Conservation (phyloP, 495 filamentous ascomycete genomes). For the Neurospora sp. region DNA sequence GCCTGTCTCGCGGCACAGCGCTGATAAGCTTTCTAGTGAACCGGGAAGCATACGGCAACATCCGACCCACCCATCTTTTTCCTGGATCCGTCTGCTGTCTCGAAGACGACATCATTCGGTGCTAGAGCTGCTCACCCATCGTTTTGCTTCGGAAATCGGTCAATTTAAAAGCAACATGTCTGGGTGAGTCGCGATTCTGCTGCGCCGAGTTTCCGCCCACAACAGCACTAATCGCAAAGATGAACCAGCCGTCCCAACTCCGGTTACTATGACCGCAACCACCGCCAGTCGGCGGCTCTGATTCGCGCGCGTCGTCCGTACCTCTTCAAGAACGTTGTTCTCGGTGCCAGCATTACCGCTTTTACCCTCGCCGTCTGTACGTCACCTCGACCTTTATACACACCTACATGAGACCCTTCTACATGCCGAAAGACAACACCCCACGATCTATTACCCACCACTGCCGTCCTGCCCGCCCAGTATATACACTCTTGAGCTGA, state of each 20-base stretch:
- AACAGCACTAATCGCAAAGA: neutral
- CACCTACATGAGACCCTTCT: neutral
- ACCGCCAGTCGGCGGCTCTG: constrained; percentile 70
- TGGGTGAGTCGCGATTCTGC: constrained; percentile 5
- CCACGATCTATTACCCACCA: neutral
- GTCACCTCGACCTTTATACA: neutral
- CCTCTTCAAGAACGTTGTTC: constrained; percentile 76
- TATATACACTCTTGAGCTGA: neutral
- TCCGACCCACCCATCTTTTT: constrained; percentile 7
- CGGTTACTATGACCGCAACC: constrained; percentile 82
- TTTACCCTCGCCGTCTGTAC: constrained; percentile 74
- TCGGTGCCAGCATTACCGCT: constrained; percentile 56
- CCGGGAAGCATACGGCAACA: neutral
- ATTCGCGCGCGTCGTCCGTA: constrained; percentile 86
- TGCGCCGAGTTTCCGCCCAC: neutral
- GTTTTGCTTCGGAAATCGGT: neutral
- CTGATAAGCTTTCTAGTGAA: neutral
- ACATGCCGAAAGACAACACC: neutral
- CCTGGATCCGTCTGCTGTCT: neutral
- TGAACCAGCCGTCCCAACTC: constrained; percentile 28
- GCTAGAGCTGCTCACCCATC: neutral
- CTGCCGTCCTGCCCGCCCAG: neutral
- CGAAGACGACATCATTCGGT: neutral
- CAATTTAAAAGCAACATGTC: constrained; percentile 9
- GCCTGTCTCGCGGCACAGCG: neutral